phyloP scores from a whole-genome alignment of 495 filamentous ascomycete species.

The Aeminium ludgeri region DNA sequence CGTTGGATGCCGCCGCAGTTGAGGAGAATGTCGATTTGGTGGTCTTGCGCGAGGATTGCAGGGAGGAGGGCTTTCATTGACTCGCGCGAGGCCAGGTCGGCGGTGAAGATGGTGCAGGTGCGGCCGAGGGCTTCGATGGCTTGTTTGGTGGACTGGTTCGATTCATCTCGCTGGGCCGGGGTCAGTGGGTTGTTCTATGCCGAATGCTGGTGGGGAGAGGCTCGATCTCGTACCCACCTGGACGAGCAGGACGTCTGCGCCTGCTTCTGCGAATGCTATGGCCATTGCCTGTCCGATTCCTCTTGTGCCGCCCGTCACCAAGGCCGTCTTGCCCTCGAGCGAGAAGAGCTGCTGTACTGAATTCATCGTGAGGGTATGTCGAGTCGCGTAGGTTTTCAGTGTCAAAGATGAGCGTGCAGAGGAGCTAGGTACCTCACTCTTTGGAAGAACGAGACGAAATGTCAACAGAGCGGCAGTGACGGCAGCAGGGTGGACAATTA shows the following conservation, averaged over 20 bases:
- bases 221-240: conserved; percentile 16
- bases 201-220: not conserved
- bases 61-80: conserved; percentile 47
- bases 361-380: too few relatives aligned
- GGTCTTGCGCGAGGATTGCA: conserved; percentile 38
- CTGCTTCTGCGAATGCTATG: conserved; percentile 64
- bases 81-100: conserved; percentile 48
- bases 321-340: conserved; percentile 48
- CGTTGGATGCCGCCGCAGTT: conserved; percentile 80
- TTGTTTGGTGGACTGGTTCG: conserved; percentile 45
- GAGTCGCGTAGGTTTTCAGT: too few relatives aligned
- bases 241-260: conserved; percentile 64
- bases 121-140: conserved; percentile 49
- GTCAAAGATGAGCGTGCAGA: too few relatives aligned
- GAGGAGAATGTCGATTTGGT: conserved; percentile 48
- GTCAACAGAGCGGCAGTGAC: too few relatives aligned
- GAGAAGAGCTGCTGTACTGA: conserved; percentile 26
- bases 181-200: not conserved
- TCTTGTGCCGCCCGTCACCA: conserved; percentile 74
- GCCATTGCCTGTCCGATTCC: conserved; percentile 80
- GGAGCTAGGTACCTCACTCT: too few relatives aligned
- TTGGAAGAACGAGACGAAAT: too few relatives aligned
- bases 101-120: conserved; percentile 48
- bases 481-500: too few relatives aligned
- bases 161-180: conserved; percentile 40